Evolutionary conservation across 768 basidiomycete species (phyloP), one percentile per base, ranked within the genome.

Genomic region (Hirschioporus abietinus): DNA sequence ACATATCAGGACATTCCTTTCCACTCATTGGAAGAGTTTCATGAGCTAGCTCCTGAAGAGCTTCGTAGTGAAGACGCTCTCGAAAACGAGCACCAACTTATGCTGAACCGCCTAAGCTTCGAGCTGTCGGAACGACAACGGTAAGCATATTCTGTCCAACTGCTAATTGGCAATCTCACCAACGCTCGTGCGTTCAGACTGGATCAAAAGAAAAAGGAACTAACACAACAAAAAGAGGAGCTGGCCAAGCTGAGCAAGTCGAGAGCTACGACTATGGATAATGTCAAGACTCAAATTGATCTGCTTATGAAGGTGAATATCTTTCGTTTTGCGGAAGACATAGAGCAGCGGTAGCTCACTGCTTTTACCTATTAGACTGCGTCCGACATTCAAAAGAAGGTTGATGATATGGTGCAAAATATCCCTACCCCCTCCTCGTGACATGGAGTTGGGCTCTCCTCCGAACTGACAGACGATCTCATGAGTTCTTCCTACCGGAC

Each of bases 41-140:
- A 81, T 69, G 74, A 77, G 34, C 81, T 89, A 24, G 94, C 93
- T 0, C 93, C 89, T 7, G 82, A 80, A 68, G 90, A 86, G 71
- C 85, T 86, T 17, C 84, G 85, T 25, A 83, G 86, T 63, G 79
- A 82, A 20, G 87, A 84, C 15, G 86, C 86, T 23, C 78, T 90
- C 59, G 78, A 83, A 18, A 85, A 92, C 72, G 83, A 88, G 52
- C 94, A 95, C 76, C 88, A 92, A 70, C 83, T 95, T 52, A 93
- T 95, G 91, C 84, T 95, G 68, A 93, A 88, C 73, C 87, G 93
- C 64, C 81, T 96, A 59, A 89, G 87, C 74, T 95, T 95, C 70
- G 94, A 96, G 76, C 87, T 95, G 35, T 85, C 85, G 35, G 94
- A 95, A 79, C 89, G 94, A 64, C 91, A 95, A 79, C 84, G 94